Evolutionary conservation across 345 rosid species (phyloP).

Genomic region (Murraya koenigii): DNA sequence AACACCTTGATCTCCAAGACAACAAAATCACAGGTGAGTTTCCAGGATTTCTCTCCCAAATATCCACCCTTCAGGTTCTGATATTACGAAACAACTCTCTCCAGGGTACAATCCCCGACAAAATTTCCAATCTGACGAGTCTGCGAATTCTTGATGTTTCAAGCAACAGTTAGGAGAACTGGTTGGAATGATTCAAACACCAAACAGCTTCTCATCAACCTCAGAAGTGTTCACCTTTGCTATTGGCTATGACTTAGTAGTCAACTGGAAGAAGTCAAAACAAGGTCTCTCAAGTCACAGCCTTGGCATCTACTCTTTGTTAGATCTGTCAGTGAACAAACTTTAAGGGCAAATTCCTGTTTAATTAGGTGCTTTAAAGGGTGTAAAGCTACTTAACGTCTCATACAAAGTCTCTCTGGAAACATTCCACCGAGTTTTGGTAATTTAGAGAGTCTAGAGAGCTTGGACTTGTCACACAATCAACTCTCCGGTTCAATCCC

Average conservation of each 20-base stretch:
- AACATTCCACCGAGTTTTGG: slow-evolving; percentile 29
- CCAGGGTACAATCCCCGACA: slow-evolving; percentile 18
- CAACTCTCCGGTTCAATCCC: slow-evolving; percentile 28
- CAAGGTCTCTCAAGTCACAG: slow-evolving; percentile 28
- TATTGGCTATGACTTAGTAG: slow-evolving; percentile 23
- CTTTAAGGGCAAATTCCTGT: slow-evolving; percentile 25
- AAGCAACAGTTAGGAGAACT: slow-evolving; percentile 29
- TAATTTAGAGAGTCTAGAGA: slow-evolving; percentile 24
- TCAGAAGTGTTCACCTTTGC: slow-evolving; percentile 15
- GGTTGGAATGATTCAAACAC: slow-evolving; percentile 29
- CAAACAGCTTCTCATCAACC: not conserved
- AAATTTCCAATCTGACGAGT: slow-evolving; percentile 19
- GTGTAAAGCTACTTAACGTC: slow-evolving; percentile 28
- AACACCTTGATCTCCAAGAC: slow-evolving; percentile 33
- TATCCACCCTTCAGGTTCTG: slow-evolving; percentile 28
- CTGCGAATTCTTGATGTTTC: slow-evolving; percentile 38
- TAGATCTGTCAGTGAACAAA: slow-evolving; percentile 32
- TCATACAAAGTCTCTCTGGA: slow-evolving; percentile 27
- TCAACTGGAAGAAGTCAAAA: slow-evolving; percentile 29
- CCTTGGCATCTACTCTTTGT: slow-evolving; percentile 33
- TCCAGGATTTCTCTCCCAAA: slow-evolving; percentile 26
- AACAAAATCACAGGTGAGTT: slow-evolving; percentile 33
- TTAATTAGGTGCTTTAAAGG: slow-evolving; percentile 26
- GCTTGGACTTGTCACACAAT: slow-evolving; percentile 41
- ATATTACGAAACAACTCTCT: slow-evolving; percentile 28